Percentiles rank a stretch among this genome's conserved stretches.
Conservation (phyloP, 192 early-diverging fungal genomes). For the Ramicandelaber brevisporus region DNA sequence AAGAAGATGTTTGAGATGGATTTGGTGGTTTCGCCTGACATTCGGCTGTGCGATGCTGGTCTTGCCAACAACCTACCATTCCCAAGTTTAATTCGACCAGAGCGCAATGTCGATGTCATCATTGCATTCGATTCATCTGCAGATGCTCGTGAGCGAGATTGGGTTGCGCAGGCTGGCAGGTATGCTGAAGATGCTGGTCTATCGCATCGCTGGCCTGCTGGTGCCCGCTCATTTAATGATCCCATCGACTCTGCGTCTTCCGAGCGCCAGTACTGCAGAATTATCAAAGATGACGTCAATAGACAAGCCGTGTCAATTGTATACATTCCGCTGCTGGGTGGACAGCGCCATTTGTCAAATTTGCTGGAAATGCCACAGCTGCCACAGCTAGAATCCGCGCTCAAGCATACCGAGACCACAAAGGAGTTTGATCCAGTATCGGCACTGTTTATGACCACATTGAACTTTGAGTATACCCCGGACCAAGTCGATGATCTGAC, state of each 20-base stretch:
- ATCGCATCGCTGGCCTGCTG: conserved; percentile 28
- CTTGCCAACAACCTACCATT: conserved; percentile 62
- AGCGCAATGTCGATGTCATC: conserved; percentile 41
- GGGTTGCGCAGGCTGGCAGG: conserved; percentile 34
- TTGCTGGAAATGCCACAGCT: conserved; percentile 2
- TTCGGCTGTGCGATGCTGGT: conserved; percentile 52
- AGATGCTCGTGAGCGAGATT: conserved; percentile 35
- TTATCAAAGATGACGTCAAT: conserved; percentile 14
- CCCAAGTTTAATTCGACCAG: conserved; percentile 34
- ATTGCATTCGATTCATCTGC: conserved; percentile 48
- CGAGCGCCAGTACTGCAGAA: conserved; percentile 7
- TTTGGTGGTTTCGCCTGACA: conserved; percentile 7
- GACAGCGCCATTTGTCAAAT: conserved; percentile 2
- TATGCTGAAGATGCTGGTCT: conserved; percentile 30
- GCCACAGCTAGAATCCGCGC: conserved; percentile 4
- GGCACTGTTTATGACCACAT: conserved; percentile 33
- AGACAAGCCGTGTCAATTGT: conserved; percentile 11
- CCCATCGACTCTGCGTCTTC: too few relatives aligned
- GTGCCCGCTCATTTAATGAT: conserved; percentile 25
- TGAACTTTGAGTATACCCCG: conserved; percentile 36
- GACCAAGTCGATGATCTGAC: conserved; percentile 33
- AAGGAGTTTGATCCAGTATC: conserved; percentile 31
- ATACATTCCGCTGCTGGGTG: conserved; percentile 4
- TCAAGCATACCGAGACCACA: neutral
- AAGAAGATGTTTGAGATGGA: conserved; percentile 1